Percentiles rank a stretch among this genome's conserved stretches.
Conservation (phyloP, 2,329 filamentous ascomycete species). For the Colletotrichum australisinense region DNA sequence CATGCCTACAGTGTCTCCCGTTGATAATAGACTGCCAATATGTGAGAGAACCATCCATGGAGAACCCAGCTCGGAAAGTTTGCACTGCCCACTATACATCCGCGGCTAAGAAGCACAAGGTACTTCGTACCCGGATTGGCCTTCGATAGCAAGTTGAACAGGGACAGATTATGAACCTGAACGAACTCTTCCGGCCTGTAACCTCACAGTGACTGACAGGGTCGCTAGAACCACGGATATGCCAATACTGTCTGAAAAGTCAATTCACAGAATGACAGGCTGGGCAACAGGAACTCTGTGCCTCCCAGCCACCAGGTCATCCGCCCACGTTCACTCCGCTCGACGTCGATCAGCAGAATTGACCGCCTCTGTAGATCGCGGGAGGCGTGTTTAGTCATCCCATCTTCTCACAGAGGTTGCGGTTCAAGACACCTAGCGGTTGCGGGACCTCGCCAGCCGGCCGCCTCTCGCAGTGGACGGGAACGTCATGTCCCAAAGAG, state of each 20-base stretch:
- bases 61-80: background rate
- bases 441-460: no score
- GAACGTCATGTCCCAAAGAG: background rate
- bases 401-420: background rate
- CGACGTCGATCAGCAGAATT: constrained; percentile 12
- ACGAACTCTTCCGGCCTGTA: background rate
- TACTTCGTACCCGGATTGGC: background rate
- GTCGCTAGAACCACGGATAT: background rate
- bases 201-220: background rate
- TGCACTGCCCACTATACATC: background rate
- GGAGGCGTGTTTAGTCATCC: background rate
- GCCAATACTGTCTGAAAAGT: constrained; percentile 3
- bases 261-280: constrained; percentile 13
- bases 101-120: background rate
- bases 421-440: background rate
- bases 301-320: background rate
- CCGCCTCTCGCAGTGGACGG: background rate
- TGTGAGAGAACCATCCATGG: background rate
- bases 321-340: background rate
- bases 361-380: constrained; percentile 19
- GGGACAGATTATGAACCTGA: background rate
- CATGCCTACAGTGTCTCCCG: background rate
- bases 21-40: background rate
- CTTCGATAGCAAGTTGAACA: background rate
- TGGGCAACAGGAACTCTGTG: background rate